Base-by-base conservation (phyloP, 1,139 yeast genomes). In the Trichomonascaceae sp. region DNA sequence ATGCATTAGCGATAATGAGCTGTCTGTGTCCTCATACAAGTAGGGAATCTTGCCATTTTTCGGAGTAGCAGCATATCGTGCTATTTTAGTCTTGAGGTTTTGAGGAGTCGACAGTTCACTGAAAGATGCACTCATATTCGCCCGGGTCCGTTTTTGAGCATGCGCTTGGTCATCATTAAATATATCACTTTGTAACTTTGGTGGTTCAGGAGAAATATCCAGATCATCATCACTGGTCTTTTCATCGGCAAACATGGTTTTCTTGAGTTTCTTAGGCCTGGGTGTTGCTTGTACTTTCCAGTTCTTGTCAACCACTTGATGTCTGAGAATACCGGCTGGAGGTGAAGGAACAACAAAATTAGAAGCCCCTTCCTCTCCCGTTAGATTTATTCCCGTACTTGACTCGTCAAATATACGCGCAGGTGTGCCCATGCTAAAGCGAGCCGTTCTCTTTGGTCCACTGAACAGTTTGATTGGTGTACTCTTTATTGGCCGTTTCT, bases 261-360 rank as follows among this genome's bases (percentile, higher is more conserved):
- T 45, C 30, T 48, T 50, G 20, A 46, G 32, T 45, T 50, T 45
- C 32, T 46, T 38, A 3, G 59, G 49, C 43, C 51, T 53, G 10
- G 74, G 74, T 9, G 74, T 70, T 9, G 65, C 71, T 50, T 69
- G 71, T 30, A 70, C 55, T 10, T 67, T 62, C 74, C 73, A 71
- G 51, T 65, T 67, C 50, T 63, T 61, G 57, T 70, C 69, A 43
- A 70, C 61, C 5, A 70, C 72, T 27, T 70, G 69, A 53, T 71
- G 74, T 6, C 70, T 57, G n/a, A 71, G 55, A 22, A 50, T 50
- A 3, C 52, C 52, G 20, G 32, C 22, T 17, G 45, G 27, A 17
- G 27, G 45, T 7, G 45, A 32, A 5, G 41, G 41, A n/a, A 36
- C 41, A 2, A 15, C 41, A 15, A 36, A 15, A 9, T 36, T 36